phyloP scores from a whole-genome alignment of 148 eudicot species.

The Rhododendron molle region DNA sequence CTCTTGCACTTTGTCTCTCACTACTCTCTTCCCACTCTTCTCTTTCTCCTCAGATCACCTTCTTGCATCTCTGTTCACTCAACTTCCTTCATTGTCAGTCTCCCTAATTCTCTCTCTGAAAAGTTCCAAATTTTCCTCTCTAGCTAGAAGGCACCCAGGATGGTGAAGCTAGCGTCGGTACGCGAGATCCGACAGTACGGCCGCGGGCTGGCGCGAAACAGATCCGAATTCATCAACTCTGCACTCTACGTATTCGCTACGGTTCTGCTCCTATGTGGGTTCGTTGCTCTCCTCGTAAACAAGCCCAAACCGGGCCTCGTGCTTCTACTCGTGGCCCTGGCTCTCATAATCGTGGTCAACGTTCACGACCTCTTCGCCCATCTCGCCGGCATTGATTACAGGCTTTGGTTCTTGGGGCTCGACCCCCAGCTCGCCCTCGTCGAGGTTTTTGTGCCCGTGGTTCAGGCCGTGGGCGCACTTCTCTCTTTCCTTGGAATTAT shows the following conservation, averaged over 20 bases:
- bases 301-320: constrained; percentile 58
- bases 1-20: not conserved
- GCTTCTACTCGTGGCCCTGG: constrained; percentile 37
- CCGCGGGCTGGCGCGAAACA: constrained; percentile 35
- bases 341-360: constrained; percentile 37
- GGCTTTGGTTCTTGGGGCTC: constrained; percentile 40
- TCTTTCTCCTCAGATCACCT: not conserved
- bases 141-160: constrained; percentile 2
- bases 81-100: not conserved
- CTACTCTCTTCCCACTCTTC: not conserved
- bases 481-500: constrained; percentile 36
- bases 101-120: not conserved
- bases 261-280: constrained; percentile 46
- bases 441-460: constrained; percentile 61
- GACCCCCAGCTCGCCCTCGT: constrained; percentile 74
- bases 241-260: constrained; percentile 63
- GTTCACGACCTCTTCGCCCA: constrained; percentile 74
- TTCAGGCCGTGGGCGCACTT: constrained; percentile 38
- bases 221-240: constrained; percentile 72
- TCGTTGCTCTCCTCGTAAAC: constrained; percentile 40
- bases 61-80: not conserved
- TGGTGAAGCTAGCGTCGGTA: constrained; percentile 88
- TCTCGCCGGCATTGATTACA: constrained; percentile 56
- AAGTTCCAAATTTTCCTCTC: not conserved
- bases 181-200: constrained; percentile 69